A percentile compares a stretch with the other conserved stretches of the same genome.
Conservation (phyloP, 106 monocot genomes). For the Dendrobium huoshanense region DNA sequence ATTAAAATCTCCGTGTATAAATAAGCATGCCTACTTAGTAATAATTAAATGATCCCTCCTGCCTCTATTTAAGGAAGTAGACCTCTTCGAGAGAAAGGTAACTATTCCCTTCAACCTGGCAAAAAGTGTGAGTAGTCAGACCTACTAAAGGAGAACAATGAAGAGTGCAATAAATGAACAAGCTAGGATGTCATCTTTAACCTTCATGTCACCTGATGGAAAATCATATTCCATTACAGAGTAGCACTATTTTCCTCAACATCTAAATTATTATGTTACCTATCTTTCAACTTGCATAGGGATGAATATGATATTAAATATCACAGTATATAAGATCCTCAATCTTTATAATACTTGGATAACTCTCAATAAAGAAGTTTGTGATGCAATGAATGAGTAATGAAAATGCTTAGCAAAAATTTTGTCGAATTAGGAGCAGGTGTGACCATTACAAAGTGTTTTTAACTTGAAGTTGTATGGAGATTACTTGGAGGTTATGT, state of each 20-base stretch:
- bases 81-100: too few species aligned
- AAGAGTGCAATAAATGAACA: too few species aligned
- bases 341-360: neutral
- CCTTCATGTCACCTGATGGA: neutral
- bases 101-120: too few species aligned
- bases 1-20: too few species aligned
- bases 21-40: too few species aligned
- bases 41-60: too few species aligned
- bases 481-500: neutral
- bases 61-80: too few species aligned
- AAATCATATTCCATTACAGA: neutral
- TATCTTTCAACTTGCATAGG: neutral
- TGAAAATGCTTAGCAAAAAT: neutral
- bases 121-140: too few species aligned
- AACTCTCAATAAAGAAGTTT: neutral
- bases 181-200: neutral
- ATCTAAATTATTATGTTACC: neutral
- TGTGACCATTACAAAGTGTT: neutral
- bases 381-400: too few species aligned
- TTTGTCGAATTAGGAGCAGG: neutral
- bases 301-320: neutral
- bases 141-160: too few species aligned
- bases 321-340: neutral
- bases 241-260: neutral
- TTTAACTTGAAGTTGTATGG: neutral